These are phyloP conservation scores for Penicillium capsulatum DNA, from an alignment of 2,329 filamentous ascomycete genomes.

Conservation along the genomic window DNA sequence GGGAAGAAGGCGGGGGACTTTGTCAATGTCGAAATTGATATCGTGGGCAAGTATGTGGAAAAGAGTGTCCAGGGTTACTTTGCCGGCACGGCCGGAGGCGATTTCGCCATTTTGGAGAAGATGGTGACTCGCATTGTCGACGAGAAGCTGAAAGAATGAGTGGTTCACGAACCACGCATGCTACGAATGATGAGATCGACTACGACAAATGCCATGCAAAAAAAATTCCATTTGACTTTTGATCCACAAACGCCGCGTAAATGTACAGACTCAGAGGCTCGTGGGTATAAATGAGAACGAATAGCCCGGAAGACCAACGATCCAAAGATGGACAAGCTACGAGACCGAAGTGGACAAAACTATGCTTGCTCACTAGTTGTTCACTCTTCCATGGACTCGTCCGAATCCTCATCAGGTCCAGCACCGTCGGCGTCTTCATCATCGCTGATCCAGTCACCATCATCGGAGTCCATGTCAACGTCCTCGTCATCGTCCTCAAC, in stretches of 20 bases:
- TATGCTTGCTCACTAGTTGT: no score
- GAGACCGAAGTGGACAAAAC: no score
- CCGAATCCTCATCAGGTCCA: conserved; percentile 41
- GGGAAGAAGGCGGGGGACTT: conserved; percentile 72
- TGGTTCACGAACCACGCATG: neutral
- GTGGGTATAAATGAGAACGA: conserved; percentile 17
- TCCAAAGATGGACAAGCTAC: no score
- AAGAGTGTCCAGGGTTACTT: conserved; percentile 86
- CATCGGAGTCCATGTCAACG: conserved; percentile 47
- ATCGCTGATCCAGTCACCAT: conserved; percentile 52
- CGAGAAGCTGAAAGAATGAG: conserved; percentile 53
- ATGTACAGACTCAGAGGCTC: conserved; percentile 15
- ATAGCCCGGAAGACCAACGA: conserved; percentile 1
- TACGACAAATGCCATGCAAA: conserved; percentile 7
- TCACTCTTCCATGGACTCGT: conserved; percentile 44
- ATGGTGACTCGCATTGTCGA: conserved; percentile 72
- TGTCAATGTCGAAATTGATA: conserved; percentile 91
- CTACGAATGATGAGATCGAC: conserved; percentile 8
- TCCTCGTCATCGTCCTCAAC: conserved; percentile 49
- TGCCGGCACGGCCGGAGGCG: conserved; percentile 36
- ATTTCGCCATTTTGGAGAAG: conserved; percentile 60
- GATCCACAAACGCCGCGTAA: conserved; percentile 13
- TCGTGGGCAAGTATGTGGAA: conserved; percentile 62
- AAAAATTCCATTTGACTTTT: conserved; percentile 6
- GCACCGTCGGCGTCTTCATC: conserved; percentile 46